Evolutionary conservation across 2,329 filamentous ascomycete species (phyloP).

Genomic region (Pseudocercospora macadamiae): DNA sequence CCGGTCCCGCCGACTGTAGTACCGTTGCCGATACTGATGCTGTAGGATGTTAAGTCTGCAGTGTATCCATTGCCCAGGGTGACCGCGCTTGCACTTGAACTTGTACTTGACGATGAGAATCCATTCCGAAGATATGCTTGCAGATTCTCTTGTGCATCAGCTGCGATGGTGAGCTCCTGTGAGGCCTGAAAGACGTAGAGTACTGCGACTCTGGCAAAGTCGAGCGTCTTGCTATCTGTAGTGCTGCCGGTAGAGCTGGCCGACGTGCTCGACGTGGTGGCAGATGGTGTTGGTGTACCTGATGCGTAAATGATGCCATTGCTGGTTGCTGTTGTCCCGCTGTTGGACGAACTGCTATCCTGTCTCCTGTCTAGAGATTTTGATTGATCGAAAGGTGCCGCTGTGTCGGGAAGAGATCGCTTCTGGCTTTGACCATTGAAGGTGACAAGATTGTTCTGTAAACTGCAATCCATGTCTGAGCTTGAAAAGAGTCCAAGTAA

Average conservation of each 20-base stretch:
- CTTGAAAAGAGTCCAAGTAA: conserved; percentile 77
- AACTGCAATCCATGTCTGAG: conserved; percentile 75
- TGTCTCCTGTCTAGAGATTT: conserved; percentile 16
- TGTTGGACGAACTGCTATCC: conserved; percentile 2
- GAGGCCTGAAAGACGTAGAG: conserved; percentile 50
- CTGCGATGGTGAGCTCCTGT: conserved; percentile 43
- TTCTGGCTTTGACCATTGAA: conserved; percentile 63
- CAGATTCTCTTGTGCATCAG: conserved; percentile 48
- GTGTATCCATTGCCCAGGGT: conserved; percentile 34
- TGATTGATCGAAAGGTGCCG: neutral
- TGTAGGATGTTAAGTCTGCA: conserved; percentile 26
- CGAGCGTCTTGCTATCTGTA: conserved; percentile 36
- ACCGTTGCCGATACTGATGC: conserved; percentile 29
- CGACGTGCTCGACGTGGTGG: conserved; percentile 21
- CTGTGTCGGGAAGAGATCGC: conserved; percentile 12
- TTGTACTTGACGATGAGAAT: conserved; percentile 21
- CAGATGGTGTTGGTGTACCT: conserved; percentile 19
- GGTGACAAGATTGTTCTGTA: conserved; percentile 84
- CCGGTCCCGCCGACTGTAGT: conserved; percentile 30
- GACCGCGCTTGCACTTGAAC: conserved; percentile 29
- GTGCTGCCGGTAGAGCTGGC: conserved; percentile 17
- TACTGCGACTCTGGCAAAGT: conserved; percentile 52
- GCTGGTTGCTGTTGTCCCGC: conserved; percentile 26
- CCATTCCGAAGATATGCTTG: conserved; percentile 39
- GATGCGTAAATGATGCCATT: conserved; percentile 38